These are phyloP conservation scores for Artemisia tridentata DNA, from an alignment of 129 eudicot species.

Conservation along the genomic window DNA sequence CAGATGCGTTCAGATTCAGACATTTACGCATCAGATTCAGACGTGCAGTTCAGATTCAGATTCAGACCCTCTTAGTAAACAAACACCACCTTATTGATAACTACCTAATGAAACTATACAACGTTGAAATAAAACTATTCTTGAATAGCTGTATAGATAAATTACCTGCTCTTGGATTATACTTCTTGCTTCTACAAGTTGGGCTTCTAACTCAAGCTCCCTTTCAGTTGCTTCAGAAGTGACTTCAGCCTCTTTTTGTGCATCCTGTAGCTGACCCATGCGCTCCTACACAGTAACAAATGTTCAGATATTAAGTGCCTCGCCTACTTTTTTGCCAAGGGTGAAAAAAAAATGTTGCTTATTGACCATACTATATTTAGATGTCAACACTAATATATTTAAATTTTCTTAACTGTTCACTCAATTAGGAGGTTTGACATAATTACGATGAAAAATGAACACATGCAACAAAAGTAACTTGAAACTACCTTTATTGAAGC, in stretches of 20 bases:
- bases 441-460: neutral
- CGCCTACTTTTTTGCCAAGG: neutral
- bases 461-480: neutral
- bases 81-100: no score
- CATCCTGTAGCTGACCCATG: slow-evolving; percentile 94
- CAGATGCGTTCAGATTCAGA: no score
- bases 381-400: no score
- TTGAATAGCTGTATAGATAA: neutral
- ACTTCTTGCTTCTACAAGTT: slow-evolving; percentile 98
- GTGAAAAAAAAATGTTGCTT: no score
- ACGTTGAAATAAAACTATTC: neutral
- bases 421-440: neutral
- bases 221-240: slow-evolving; percentile 94
- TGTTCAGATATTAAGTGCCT: neutral
- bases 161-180: slow-evolving; percentile 97
- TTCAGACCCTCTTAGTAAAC: no score
- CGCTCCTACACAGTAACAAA: slow-evolving; percentile 61
- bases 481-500: slow-evolving; percentile 74
- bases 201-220: slow-evolving; percentile 99
- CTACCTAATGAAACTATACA: neutral
- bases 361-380: no score
- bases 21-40: no score
- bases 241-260: slow-evolving; percentile 84
- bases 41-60: no score
- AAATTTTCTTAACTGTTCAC: neutral